These are phyloP conservation scores for Hypoxylon sp. DNA, from an alignment of 2,329 filamentous ascomycete genomes.

Conservation along the genomic window DNA sequence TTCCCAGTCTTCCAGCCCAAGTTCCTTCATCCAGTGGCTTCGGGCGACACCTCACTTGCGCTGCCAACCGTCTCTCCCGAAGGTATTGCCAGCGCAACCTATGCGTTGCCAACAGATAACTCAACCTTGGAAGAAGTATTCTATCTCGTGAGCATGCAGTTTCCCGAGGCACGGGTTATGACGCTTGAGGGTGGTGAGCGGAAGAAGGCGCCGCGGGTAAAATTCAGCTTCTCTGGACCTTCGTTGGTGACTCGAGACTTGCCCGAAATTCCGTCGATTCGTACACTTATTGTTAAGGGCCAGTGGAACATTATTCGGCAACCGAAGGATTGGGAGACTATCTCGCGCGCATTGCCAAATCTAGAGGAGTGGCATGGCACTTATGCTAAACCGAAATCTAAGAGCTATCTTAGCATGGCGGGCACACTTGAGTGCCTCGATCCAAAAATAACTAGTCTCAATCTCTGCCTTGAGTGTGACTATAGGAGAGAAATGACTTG, in stretches of 20 bases:
- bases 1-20: slow-evolving; percentile 80
- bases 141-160: slow-evolving; percentile 69
- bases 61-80: slow-evolving; percentile 69
- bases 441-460: slow-evolving; percentile 71
- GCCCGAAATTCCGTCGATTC: slow-evolving; percentile 68
- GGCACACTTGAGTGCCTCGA: slow-evolving; percentile 73
- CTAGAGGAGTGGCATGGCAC: slow-evolving; percentile 74
- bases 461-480: slow-evolving; percentile 79
- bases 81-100: slow-evolving; percentile 70
- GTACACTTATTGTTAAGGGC: slow-evolving; percentile 79
- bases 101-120: slow-evolving; percentile 74
- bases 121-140: slow-evolving; percentile 80
- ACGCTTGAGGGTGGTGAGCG: slow-evolving; percentile 84
- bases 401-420: slow-evolving; percentile 79
- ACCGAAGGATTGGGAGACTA: slow-evolving; percentile 72
- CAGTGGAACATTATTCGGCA: slow-evolving; percentile 83
- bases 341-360: slow-evolving; percentile 75
- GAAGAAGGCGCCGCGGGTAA: slow-evolving; percentile 80
- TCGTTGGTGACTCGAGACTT: slow-evolving; percentile 54
- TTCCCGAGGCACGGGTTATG: slow-evolving; percentile 74
- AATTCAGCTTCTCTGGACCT: slow-evolving; percentile 60
- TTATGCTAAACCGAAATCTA: slow-evolving; percentile 80
- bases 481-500: slow-evolving; percentile 75
- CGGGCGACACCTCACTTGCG: slow-evolving; percentile 60
- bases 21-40: slow-evolving; percentile 58